Evolutionary conservation across 1,139 yeast genomes (phyloP), one percentile per base, ranked within the genome.

Genomic region (Arxiozyma slooffiae): DNA sequence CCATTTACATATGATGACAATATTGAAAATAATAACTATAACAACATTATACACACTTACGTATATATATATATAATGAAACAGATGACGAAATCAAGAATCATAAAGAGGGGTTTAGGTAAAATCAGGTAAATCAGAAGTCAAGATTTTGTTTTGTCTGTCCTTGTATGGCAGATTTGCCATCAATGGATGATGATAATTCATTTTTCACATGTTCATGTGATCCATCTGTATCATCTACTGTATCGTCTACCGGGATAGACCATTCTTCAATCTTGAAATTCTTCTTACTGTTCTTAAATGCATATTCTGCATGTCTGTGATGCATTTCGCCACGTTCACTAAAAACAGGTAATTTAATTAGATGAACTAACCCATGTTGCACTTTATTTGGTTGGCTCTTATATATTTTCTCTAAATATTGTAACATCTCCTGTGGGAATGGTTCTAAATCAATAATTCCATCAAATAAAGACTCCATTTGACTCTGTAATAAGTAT

Each of bases 201-300:
- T 22, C 7, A 22, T 24, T 17, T 41, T 34, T 18, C 26, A 16
- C 23, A 24, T 41, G 4, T 41, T 26, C 37, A 26, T 46, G 20
- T 38, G 36, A 24, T 30, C 40, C 49, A 37, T 40, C 39, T 9
- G 24, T 26, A 17, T 45, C 48, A 16, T 34, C 41, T 9, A 30
- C 43, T 8, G 77, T 81, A 51, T 82, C 89, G 53, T 87, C 97
- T 2, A 92, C 95, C 0, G 98, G 97, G 46, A 92, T 92, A 23
- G 95, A 87, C 95, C 96, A 90, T 61, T 82, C 87, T 57, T 85
- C 90, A 52, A 90, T 84, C 61, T 85, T 95, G 64, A 92, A 88
- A 61, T 78, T 81, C 67, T 82, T 81, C 55, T 85, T 76, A 16
- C 96, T 92, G 55, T 88, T 88, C 62, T 84, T 82, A 69, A 90